These are phyloP conservation scores for Pterocarpus santalinus DNA, from an alignment of 306 rosid species.

Conservation along the genomic window DNA sequence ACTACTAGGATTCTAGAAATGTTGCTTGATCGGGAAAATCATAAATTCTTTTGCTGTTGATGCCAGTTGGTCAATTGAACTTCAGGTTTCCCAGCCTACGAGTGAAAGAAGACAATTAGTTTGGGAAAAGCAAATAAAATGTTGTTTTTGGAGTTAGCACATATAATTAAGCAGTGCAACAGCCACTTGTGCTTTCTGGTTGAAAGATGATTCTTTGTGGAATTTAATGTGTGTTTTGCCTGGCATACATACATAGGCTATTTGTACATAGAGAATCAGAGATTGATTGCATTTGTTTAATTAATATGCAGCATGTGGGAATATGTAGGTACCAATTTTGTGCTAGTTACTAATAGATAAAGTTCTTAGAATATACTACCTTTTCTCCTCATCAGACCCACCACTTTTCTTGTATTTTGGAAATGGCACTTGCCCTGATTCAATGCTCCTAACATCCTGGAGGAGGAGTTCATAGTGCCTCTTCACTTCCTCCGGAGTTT, in stretches of 20 bases:
- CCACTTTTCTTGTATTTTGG: conserved; percentile 70
- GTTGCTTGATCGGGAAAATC: conserved; percentile 14
- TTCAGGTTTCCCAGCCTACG: conserved; percentile 78
- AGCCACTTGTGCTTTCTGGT: background rate
- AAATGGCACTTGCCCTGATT: conserved; percentile 76
- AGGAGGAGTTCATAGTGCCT: conserved; percentile 79
- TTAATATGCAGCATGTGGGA: background rate
- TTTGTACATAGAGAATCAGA: background rate
- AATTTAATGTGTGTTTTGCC: background rate
- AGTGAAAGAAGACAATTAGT: background rate
- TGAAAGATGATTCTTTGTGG: background rate
- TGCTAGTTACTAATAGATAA: background rate
- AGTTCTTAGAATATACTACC: conserved; percentile 48
- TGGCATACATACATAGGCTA: background rate
- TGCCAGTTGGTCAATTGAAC: conserved; percentile 56
- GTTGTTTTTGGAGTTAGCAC: background rate
- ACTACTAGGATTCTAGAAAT: conserved; percentile 16
- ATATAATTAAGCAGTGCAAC: background rate
- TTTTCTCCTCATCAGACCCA: conserved; percentile 56
- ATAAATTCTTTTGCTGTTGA: conserved; percentile 30
- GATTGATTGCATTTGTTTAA: background rate
- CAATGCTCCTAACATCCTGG: conserved; percentile 75
- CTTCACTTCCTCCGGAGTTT: conserved; percentile 85
- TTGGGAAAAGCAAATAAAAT: conserved; percentile 2
- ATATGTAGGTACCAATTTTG: background rate